Percentiles rank a stretch among this genome's conserved stretches.
Conservation (phyloP, 257 asterid genomes). For the Euphrasia confusa region DNA sequence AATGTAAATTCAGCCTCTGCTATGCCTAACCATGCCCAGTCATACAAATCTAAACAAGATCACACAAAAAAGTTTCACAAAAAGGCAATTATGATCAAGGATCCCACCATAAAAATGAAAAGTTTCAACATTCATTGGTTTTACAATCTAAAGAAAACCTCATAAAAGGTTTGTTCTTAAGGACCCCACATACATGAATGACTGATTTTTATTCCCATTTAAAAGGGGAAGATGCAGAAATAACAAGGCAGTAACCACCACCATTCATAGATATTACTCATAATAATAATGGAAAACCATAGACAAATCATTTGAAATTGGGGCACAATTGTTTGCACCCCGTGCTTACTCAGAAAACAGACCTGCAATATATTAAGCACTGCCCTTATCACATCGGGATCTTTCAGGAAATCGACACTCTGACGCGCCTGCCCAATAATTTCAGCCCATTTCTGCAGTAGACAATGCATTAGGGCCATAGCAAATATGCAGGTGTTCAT, state of each 20-base stretch:
- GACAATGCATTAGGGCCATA: conserved; percentile 27
- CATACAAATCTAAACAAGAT: not conserved
- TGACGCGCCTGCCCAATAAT: conserved; percentile 91
- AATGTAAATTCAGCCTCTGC: not conserved
- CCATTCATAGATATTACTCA: not conserved
- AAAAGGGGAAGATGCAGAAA: not conserved
- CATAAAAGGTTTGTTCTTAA: not conserved
- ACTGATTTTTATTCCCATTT: too few relatives aligned
- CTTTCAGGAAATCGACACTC: conserved; percentile 86
- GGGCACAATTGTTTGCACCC: not conserved
- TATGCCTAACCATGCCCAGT: not conserved
- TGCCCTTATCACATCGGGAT: conserved; percentile 75
- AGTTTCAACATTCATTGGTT: not conserved
- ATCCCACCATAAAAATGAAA: not conserved
- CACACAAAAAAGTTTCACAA: not conserved
- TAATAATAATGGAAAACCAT: not conserved
- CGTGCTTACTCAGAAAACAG: conserved; percentile 21
- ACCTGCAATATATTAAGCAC: conserved; percentile 99
- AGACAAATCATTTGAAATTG: not conserved
- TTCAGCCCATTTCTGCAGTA: conserved; percentile 90
- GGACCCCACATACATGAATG: not conserved
- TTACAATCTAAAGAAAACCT: not conserved
- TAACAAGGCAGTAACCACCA: conserved; percentile 7
- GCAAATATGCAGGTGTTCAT: conserved; percentile 5
- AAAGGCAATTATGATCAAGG: not conserved